phyloP scores from a whole-genome alignment of 2,329 filamentous ascomycete genomes.

The Nothomitra cinnamomea region DNA sequence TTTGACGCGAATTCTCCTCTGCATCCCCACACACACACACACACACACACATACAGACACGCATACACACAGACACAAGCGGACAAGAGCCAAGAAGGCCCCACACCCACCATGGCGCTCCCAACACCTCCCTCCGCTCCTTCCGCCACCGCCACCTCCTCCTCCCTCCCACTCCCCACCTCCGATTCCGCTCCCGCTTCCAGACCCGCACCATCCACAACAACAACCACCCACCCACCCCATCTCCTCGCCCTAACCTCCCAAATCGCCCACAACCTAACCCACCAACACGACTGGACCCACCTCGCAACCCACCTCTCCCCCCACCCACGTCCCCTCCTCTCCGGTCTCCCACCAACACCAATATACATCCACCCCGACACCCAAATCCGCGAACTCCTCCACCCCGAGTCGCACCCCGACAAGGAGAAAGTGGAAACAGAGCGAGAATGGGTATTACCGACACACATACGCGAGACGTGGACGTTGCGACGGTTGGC shows the following conservation, averaged over 20 bases:
- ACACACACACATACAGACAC: no score
- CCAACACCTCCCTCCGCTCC: no score
- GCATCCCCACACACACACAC: no score
- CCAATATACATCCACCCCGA: conserved; percentile 67
- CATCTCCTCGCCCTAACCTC: conserved; percentile 33
- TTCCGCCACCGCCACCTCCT: not conserved
- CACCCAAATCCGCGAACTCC: conserved; percentile 46
- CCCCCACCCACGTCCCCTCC: conserved; percentile 41
- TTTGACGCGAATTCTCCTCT: no score
- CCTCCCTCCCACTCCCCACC: not conserved
- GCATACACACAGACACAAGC: no score
- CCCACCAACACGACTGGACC: conserved; percentile 61
- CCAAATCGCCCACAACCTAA: conserved; percentile 52
- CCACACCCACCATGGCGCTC: no score
- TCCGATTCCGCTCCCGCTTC: not conserved
- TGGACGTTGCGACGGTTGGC: conserved; percentile 52
- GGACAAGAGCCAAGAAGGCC: no score
- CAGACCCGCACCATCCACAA: conserved; percentile 6
- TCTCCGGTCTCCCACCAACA: conserved; percentile 56
- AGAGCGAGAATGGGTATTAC: conserved; percentile 60
- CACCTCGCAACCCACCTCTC: conserved; percentile 36
- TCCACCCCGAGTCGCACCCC: conserved; percentile 5
- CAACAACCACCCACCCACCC: no score
- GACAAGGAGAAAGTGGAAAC: conserved; percentile 22
- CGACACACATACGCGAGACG: conserved; percentile 54